Evolutionary conservation across 352 stramenopile genomes (phyloP), one percentile per base, ranked within the genome.

Genomic region (Globisporangium middletonii): DNA sequence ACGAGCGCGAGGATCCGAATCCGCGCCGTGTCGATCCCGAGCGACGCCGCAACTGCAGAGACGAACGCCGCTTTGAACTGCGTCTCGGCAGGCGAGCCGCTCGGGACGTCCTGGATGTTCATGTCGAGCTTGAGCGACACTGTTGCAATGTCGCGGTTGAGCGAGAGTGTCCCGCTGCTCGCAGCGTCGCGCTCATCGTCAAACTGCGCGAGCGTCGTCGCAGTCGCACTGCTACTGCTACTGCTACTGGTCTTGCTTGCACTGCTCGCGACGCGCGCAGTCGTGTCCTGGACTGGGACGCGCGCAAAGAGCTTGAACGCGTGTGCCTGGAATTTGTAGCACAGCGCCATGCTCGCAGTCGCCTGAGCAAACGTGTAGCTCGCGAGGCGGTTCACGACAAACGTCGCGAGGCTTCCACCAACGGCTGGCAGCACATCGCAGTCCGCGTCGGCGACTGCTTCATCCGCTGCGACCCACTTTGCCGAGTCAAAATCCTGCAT

Each of bases 281-380:
- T 73, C 13, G 63, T 44, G 30, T 82, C 73, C 8, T 71, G 68
- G 28, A 86, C 65, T 6, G 64, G 60, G 5, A 87, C 53, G 23
- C 59, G 67, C 0, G 66, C 52, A 55, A 79, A 89, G 3, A 88
- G 43, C 50, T 88, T 86, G 57, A 73, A 88, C 2, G 42, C 46
- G 13, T 83, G 73, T 7, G 67, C 60, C 27, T 76, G 57, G 33
- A 89, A 89, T 19, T 76, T 66, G 62, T 89, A 89, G 52, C 79
- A 89, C 0, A 89, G 60, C 2, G 49, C 59, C 73, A 89, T 84
- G 0, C 45, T 54, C 0, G 55, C 28, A 8, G 58, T 77, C 55
- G 74, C 53, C 44, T 85, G 51, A 2, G 56, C 43, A 37, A 89
- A 89, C 12, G 66, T 67, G 33, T 81, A 84, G 12, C 60, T 74